Base-by-base conservation (phyloP, 345 rosid species). In the Salix caprea region DNA sequence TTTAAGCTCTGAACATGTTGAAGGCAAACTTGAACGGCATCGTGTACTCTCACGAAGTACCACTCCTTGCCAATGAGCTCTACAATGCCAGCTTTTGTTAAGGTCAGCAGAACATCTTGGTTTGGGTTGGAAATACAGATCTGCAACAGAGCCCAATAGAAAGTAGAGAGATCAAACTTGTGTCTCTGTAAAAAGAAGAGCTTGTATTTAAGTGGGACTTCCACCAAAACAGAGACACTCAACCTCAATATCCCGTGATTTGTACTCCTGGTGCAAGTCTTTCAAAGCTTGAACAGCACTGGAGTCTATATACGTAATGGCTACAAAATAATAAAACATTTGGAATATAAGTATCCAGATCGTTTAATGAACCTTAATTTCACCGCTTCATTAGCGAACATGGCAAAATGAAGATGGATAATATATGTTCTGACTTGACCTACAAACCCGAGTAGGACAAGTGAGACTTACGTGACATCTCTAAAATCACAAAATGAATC, bases 21-120 rank as follows among this genome's bases (percentile, higher is more conserved):
- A 50, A 96, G 98, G 87, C 99, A 93, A 52, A 96, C 93, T 83
- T 93, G 99, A 37, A 96, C 99, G 0, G 97, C 97, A 73, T 96
- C 99, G 14, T 96, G 98, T 18, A 92, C 94, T 74, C 99, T 86
- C 61, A 96, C 99, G 64, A 91, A 96, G 90, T 78, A 89, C 97
- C 99, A 92, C 67, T 96, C 97, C 77, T 96, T 93, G 6, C 99
- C 98, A 36, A 96, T 88, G 46, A 89, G 87, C 39, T 92, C 95
- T 15, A 93, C 90, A 30, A 89, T 74, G 58, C 92, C 97, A 54
- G 99, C 82, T 82, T 85, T 96, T 58, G 96, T 84, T 77, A 96
- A 79, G 37, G 91, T 93, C 80, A 92, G 82, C 18, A 93, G 89
- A 68, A 92, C 97, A 32, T 89, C 96, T 67, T 85, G 88, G 85